Conservation (phyloP, 805 yeast species). For the Ogataea siamensis region DNA sequence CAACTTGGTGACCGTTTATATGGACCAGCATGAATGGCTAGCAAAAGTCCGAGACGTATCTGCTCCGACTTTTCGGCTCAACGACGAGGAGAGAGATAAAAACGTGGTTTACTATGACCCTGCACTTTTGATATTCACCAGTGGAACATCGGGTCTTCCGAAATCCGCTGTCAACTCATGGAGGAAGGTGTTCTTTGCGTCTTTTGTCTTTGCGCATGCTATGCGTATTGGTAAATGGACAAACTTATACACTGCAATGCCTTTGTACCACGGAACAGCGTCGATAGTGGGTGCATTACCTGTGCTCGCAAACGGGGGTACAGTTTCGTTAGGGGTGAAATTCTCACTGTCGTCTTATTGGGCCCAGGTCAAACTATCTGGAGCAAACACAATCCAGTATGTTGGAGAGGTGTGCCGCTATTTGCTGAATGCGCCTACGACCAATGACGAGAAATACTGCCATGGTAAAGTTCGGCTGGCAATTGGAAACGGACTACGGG, state of each 20-base stretch:
- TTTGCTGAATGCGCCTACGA: slow-evolving; percentile 54
- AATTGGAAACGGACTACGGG: slow-evolving; percentile 86
- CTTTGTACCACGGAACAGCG: slow-evolving; percentile 92
- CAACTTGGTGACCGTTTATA: slow-evolving; percentile 15
- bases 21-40: slow-evolving; percentile 23
- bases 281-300: slow-evolving; percentile 83
- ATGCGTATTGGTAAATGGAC: slow-evolving; percentile 55
- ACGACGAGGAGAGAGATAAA: slow-evolving; percentile 56
- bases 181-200: slow-evolving; percentile 77
- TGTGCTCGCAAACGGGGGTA: slow-evolving; percentile 55
- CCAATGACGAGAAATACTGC: slow-evolving; percentile 24
- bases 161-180: slow-evolving; percentile 92
- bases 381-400: slow-evolving; percentile 83
- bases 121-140: slow-evolving; percentile 77
- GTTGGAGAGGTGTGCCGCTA: slow-evolving; percentile 96
- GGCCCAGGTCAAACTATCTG: slow-evolving; percentile 74
- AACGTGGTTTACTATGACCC: slow-evolving; percentile 57
- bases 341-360: slow-evolving; percentile 84
- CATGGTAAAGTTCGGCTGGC: slow-evolving; percentile 56
- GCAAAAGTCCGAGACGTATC: slow-evolving; percentile 20
- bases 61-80: slow-evolving; percentile 52
- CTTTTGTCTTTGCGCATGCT: slow-evolving; percentile 65
- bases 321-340: slow-evolving; percentile 73
- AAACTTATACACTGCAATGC: slow-evolving; percentile 86
- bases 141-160: slow-evolving; percentile 94